A percentile compares a stretch with the other conserved stretches of the same genome.
These are phyloP conservation scores for Citrus sp. DNA, from an alignment of 345 rosid genomes.

Conservation along the genomic window DNA sequence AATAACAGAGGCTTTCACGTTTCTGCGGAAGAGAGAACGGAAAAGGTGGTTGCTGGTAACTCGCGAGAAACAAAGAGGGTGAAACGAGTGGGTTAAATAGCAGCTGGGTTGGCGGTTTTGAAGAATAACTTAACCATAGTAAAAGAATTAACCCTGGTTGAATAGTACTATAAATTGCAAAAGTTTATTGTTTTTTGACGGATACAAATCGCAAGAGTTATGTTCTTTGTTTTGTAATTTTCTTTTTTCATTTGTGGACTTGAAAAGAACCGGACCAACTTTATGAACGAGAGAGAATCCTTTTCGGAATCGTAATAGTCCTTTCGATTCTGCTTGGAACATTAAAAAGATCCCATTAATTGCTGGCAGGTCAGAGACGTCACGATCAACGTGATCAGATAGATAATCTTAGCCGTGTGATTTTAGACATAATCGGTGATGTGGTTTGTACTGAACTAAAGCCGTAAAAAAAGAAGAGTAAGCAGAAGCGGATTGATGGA, in stretches of 20 bases:
- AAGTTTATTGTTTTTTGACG: neutral
- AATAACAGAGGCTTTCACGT: neutral
- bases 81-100: constrained; percentile 31
- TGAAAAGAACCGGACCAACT: neutral
- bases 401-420: constrained; percentile 27
- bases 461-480: neutral
- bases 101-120: constrained; percentile 11
- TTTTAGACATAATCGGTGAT: neutral
- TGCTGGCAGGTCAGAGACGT: constrained; percentile 3
- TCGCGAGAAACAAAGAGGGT: constrained; percentile 15
- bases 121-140: neutral
- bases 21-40: fast-evolving
- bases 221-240: neutral
- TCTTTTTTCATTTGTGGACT: neutral
- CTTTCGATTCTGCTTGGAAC: neutral
- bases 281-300: constrained; percentile 5
- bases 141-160: constrained; percentile 2
- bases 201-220: neutral
- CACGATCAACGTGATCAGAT: constrained; percentile 26
- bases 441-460: neutral
- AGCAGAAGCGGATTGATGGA: neutral
- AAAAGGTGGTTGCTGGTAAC: neutral
- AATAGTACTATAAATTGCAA: neutral
- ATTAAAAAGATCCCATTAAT: too few species aligned
- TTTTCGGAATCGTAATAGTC: constrained; percentile 30